phyloP scores from a whole-genome alignment of 495 filamentous ascomycete genomes.

The Rostrohypoxylon terebratum region DNA sequence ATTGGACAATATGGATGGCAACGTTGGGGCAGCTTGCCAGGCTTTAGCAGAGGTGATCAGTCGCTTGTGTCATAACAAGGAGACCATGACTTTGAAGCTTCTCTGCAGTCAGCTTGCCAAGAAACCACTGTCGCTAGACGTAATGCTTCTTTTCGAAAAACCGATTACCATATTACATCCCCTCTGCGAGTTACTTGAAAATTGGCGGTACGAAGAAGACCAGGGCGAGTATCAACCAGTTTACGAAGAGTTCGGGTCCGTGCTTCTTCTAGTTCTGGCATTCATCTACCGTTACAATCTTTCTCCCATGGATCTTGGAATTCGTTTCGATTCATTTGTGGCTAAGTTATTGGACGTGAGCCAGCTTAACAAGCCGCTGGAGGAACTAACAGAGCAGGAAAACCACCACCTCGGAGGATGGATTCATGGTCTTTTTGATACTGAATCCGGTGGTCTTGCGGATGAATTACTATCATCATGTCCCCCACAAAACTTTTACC shows the following conservation, averaged over 20 bases:
- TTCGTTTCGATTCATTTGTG: conserved; percentile 75
- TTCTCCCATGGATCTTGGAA: conserved; percentile 73
- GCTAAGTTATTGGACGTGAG: conserved; percentile 78
- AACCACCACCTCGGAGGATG: conserved; percentile 82
- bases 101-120: conserved; percentile 84
- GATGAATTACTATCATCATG: conserved; percentile 94
- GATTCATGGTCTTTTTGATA: conserved; percentile 89
- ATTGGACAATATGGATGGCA: conserved; percentile 93
- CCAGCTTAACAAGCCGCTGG: conserved; percentile 68
- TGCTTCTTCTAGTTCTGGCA: conserved; percentile 83
- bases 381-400: conserved; percentile 77
- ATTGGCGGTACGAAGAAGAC: conserved; percentile 93
- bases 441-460: conserved; percentile 74
- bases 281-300: conserved; percentile 88
- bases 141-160: conserved; percentile 86
- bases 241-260: conserved; percentile 94
- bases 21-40: conserved; percentile 87
- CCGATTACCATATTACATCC: conserved; percentile 81
- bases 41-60: conserved; percentile 87
- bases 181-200: conserved; percentile 84
- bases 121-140: conserved; percentile 82
- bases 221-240: conserved; percentile 95
- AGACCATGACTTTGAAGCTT: conserved; percentile 89
- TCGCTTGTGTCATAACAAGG: conserved; percentile 80
- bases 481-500: conserved; percentile 92